Evolutionary conservation across 331 rosid genomes (phyloP).

Genomic region (Spiraea crenata): DNA sequence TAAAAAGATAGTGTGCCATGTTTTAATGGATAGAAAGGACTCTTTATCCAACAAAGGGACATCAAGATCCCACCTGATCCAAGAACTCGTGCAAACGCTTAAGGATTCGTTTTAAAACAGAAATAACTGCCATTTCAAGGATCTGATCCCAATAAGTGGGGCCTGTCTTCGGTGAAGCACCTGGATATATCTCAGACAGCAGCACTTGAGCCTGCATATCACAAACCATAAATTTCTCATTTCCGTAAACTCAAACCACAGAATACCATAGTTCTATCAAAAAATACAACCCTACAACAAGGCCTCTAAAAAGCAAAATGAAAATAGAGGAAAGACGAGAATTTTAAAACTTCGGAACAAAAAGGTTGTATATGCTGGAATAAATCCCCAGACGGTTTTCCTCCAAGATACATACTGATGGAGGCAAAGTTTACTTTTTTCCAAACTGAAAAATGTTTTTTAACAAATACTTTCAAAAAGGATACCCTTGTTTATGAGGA

Average conservation of each 20-base stretch:
- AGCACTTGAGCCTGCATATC: conserved; percentile 73
- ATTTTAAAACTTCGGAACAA: neutral
- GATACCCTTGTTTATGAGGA: neutral
- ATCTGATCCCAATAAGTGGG: conserved; percentile 91
- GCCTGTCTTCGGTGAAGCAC: conserved; percentile 83
- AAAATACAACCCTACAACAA: neutral
- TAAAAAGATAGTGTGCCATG: conserved; percentile 3
- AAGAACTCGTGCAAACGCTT: conserved; percentile 78
- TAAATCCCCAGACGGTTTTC: neutral
- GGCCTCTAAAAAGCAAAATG: neutral
- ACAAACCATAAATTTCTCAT: conserved; percentile 17
- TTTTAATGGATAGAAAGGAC: conserved; percentile 13
- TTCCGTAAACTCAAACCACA: conserved; percentile 22
- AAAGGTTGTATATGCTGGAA: neutral
- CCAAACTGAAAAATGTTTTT: neutral
- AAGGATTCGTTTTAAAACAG: conserved; percentile 80
- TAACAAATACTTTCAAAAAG: neutral
- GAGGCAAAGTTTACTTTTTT: conserved; percentile 1
- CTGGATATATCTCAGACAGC: conserved; percentile 96
- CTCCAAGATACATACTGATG: neutral
- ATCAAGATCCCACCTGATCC: conserved; percentile 66
- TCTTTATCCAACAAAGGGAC: conserved; percentile 17
- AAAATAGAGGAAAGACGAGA: neutral
- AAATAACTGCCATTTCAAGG: conserved; percentile 80
- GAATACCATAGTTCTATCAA: conserved; percentile 13